Base-by-base conservation (phyloP, 2,329 filamentous ascomycete genomes). In the Phoma sp. region DNA sequence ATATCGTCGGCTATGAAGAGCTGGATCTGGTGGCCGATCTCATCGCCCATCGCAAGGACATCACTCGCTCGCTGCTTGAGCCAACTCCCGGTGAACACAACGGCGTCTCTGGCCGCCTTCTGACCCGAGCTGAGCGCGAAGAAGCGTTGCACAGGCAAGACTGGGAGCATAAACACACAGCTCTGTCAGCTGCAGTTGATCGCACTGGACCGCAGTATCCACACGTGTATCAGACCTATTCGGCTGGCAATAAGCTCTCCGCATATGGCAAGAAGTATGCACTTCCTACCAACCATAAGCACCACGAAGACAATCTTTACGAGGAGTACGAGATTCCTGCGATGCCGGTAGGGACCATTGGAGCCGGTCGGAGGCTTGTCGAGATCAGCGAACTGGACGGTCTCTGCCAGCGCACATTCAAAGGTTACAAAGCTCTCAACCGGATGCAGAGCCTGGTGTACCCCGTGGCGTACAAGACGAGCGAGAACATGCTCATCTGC, bases 381-480 rank as follows among this genome's bases (percentile, higher is more conserved):
- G 80, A 87, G 29, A 94, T 99, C 56, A 80, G 84, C 6, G 89
- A 92, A 3, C 83, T 99, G 80, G 95, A 99, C 74, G 92, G 91
- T 0, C 82, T 99, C 25, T 99, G 95, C 67, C 85, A 86, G 57
- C 86, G 85, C n/a, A 99, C 95, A 0, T 99, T 99, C 79, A 91
- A 89, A 70, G 93, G 93, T 0, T 99, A 99, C 81, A 94, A 93
- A 76, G 79, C 90, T 3, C 83, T 99, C 56, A 99, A 99, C 71
- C 89, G 96, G 25, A 99, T 99, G 96, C 95, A 99, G 78, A 98
- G 93, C 73, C 81, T 99, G 43, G 91, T 98, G 0, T 96, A 96
- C 68, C 92, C 92, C 0, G 91, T 99, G 5, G 95, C 93, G 0
- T 98, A 99, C 78, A 91, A 89, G 73, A 97, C 92, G 2, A 96